Conservation (phyloP, 352 stramenopile genomes). For the Phytopythium aichiense region DNA sequence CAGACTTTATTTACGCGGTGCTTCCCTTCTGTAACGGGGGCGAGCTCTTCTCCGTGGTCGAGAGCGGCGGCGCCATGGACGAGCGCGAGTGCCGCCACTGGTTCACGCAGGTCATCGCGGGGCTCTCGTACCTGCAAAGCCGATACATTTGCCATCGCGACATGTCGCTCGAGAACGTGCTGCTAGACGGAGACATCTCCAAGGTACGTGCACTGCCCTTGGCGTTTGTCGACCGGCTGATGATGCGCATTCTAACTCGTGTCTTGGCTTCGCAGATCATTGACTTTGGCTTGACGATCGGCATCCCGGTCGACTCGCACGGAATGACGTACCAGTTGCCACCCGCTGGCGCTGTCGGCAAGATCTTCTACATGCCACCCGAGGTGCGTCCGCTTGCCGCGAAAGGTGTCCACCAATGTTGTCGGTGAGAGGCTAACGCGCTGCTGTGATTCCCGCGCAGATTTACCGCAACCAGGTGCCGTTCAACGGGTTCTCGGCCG, state of each 20-base stretch:
- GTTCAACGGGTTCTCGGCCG: slow-evolving; percentile 90
- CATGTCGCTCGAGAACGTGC: slow-evolving; percentile 86
- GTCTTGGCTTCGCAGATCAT: slow-evolving; percentile 54
- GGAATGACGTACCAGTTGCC: slow-evolving; percentile 86
- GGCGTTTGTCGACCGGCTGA: neutral
- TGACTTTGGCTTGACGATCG: slow-evolving; percentile 83
- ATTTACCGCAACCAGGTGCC: slow-evolving; percentile 88
- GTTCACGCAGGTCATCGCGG: slow-evolving; percentile 79
- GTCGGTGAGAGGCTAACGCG: neutral
- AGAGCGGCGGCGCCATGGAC: slow-evolving; percentile 58
- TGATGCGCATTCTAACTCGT: slow-evolving; percentile 1
- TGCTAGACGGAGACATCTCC: slow-evolving; percentile 78
- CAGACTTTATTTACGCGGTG: slow-evolving; percentile 83
- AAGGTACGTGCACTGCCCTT: slow-evolving; percentile 36
- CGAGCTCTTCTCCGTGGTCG: slow-evolving; percentile 79
- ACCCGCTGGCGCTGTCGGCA: slow-evolving; percentile 74
- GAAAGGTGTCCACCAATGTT: neutral
- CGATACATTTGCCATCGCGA: slow-evolving; percentile 85
- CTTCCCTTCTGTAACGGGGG: slow-evolving; percentile 84
- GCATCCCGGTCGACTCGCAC: slow-evolving; percentile 76
- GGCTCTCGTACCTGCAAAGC: slow-evolving; percentile 78
- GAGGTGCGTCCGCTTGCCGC: slow-evolving; percentile 37
- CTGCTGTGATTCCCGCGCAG: slow-evolving; percentile 17
- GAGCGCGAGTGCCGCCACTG: slow-evolving; percentile 70
- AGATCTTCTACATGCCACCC: slow-evolving; percentile 90